Conservation (phyloP, 2,329 filamentous ascomycete genomes). For the Ampelomyces quisqualis region DNA sequence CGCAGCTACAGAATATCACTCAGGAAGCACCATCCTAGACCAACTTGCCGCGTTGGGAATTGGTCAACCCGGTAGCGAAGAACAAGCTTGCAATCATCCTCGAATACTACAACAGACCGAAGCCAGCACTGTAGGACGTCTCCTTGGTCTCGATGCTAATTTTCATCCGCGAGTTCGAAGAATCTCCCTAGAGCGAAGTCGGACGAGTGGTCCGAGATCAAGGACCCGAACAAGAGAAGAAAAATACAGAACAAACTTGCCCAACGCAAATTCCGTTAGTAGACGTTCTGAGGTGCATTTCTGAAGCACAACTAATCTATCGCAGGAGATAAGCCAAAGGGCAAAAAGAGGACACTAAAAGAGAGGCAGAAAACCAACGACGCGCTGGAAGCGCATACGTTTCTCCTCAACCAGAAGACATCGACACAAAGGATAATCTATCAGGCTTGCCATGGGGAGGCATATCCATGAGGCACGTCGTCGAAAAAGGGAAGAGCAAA, state of each 20-base stretch:
- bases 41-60: too few species aligned
- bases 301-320: conserved; percentile 5
- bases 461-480: conserved; percentile 59
- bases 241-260: conserved; percentile 76
- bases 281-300: neutral
- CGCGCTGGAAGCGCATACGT: conserved; percentile 66
- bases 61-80: too few species aligned
- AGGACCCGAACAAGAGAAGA: conserved; percentile 69
- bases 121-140: too few species aligned
- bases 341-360: conserved; percentile 64
- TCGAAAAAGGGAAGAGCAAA: conserved; percentile 48
- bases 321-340: conserved; percentile 67
- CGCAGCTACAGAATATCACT: too few species aligned
- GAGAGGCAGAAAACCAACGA: conserved; percentile 63
- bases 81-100: too few species aligned
- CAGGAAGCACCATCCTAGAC: too few species aligned
- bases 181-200: conserved; percentile 22
- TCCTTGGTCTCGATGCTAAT: neutral
- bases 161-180: conserved; percentile 1
- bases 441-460: conserved; percentile 74
- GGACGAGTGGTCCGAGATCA: conserved; percentile 70
- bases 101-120: too few species aligned
- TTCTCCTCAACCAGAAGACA: conserved; percentile 59
- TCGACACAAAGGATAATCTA: conserved; percentile 55
- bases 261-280: conserved; percentile 73